phyloP scores from a whole-genome alignment of 2,329 filamentous ascomycete species.

The Apiospora sp. region DNA sequence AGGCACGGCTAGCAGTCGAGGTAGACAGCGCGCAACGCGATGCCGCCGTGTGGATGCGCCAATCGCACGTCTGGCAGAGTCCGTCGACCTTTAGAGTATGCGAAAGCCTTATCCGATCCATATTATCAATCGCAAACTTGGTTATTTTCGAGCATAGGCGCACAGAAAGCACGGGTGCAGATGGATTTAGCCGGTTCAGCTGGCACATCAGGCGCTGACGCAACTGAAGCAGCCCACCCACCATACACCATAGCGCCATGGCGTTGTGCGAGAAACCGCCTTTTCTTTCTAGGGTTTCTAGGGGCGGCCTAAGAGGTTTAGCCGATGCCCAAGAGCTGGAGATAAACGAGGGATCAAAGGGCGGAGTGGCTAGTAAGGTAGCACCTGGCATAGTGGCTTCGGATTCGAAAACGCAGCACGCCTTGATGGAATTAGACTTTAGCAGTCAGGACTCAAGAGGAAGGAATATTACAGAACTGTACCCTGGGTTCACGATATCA shows the following conservation, averaged over 20 bases:
- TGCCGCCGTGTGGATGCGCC: neutral
- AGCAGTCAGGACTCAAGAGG: neutral
- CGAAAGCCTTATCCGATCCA: slow-evolving; percentile 2
- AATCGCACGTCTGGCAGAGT: neutral
- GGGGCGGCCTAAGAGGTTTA: neutral
- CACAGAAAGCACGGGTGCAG: slow-evolving; percentile 1
- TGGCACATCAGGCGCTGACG: slow-evolving; percentile 5
- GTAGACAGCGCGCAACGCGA: neutral
- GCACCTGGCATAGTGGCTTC: neutral
- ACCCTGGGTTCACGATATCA: neutral
- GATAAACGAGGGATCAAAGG: neutral
- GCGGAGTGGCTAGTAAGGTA: slow-evolving; percentile 13
- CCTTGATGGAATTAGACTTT: neutral
- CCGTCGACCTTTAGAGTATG: neutral
- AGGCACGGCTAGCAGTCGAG: neutral
- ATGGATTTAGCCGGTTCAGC: slow-evolving; percentile 9
- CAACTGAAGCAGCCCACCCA: slow-evolving; percentile 9
- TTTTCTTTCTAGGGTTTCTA: neutral
- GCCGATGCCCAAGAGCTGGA: neutral
- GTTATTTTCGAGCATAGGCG: neutral
- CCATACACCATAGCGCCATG: neutral
- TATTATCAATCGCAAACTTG: slow-evolving; percentile 6
- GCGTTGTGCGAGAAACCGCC: neutral
- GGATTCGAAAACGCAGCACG: neutral
- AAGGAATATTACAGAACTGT: neutral